Conservation (phyloP, 768 basidiomycete species). For the Russula olivacea region DNA sequence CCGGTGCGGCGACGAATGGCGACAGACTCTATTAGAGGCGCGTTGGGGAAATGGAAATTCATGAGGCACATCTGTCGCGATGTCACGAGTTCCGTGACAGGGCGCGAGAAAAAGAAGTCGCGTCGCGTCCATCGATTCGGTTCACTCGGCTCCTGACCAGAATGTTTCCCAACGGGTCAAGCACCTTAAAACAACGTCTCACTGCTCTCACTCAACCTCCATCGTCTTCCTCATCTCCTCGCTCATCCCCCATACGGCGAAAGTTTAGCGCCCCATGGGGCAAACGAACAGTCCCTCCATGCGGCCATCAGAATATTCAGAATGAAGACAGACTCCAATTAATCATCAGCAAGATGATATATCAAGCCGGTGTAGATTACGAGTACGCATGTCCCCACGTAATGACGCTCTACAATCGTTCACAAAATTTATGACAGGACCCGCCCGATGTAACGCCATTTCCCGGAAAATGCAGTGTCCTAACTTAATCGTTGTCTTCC, state of each 20-base stretch:
- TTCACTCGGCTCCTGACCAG: neutral
- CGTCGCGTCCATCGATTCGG: no score
- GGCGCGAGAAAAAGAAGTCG: no score
- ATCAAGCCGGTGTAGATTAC: constrained; percentile 85
- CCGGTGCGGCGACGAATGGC: no score
- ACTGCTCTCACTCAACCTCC: constrained; percentile 53
- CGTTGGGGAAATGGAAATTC: no score
- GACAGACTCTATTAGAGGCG: no score
- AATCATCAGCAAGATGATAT: constrained; percentile 67
- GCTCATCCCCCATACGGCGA: constrained; percentile 32
- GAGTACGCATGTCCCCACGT: constrained; percentile 49
- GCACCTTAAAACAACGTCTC: constrained; percentile 56
- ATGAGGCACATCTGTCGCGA: no score
- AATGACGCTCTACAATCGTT: constrained; percentile 10
- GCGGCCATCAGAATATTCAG: constrained; percentile 25
- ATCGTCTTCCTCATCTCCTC: constrained; percentile 39
- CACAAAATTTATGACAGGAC: constrained; percentile 45
- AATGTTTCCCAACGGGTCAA: constrained; percentile 1
- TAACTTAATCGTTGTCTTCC: neutral
- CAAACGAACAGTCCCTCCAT: constrained; percentile 35
- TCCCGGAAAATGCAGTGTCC: neutral
- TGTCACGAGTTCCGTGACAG: no score
- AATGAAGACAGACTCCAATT: constrained; percentile 48
- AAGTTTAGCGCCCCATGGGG: constrained; percentile 48
- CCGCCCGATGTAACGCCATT: constrained; percentile 61